phyloP scores from a whole-genome alignment of 1,139 yeast genomes.

The Debaryomycetaceae sp. region DNA sequence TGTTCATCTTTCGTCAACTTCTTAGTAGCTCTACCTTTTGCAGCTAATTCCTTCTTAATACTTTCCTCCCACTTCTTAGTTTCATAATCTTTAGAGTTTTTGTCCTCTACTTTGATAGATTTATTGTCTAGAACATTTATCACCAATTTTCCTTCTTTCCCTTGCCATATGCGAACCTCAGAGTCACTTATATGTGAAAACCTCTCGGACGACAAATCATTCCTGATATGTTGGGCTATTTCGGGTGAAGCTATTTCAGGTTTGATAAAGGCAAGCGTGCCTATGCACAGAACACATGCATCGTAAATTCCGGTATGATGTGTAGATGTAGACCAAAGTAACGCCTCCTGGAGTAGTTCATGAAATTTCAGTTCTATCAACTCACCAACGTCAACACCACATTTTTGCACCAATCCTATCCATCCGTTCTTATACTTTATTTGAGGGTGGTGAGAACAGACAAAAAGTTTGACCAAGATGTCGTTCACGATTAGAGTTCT shows the following conservation, averaged over 20 bases:
- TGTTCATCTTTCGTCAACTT: slow-evolving; percentile 79
- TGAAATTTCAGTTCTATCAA: slow-evolving; percentile 37
- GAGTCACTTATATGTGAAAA: slow-evolving; percentile 20
- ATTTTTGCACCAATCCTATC: slow-evolving; percentile 71
- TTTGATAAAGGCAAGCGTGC: slow-evolving; percentile 67
- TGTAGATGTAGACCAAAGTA: slow-evolving; percentile 32
- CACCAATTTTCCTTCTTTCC: slow-evolving; percentile 67
- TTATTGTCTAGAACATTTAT: slow-evolving; percentile 52
- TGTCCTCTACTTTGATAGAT: slow-evolving; percentile 40
- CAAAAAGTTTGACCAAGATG: slow-evolving; percentile 41
- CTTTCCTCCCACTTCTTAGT: slow-evolving; percentile 88
- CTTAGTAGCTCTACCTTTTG: slow-evolving; percentile 31
- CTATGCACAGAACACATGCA: slow-evolving; percentile 57
- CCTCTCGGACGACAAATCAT: slow-evolving; percentile 39
- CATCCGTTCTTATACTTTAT: slow-evolving; percentile 57
- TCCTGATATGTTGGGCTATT: slow-evolving; percentile 37
- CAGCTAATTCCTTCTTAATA: slow-evolving; percentile 69
- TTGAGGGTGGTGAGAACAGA: slow-evolving; percentile 51
- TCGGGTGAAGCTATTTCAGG: slow-evolving; percentile 59
- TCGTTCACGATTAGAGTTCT: slow-evolving; percentile 21
- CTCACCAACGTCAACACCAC: slow-evolving; percentile 61
- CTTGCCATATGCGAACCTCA: slow-evolving; percentile 58
- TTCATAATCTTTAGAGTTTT: slow-evolving; percentile 79
- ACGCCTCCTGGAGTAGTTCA: slow-evolving; percentile 3
- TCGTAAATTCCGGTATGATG: slow-evolving; percentile 15